These are phyloP conservation scores for Globisporangium perplexum DNA, from an alignment of 352 stramenopile species.

Conservation along the genomic window DNA sequence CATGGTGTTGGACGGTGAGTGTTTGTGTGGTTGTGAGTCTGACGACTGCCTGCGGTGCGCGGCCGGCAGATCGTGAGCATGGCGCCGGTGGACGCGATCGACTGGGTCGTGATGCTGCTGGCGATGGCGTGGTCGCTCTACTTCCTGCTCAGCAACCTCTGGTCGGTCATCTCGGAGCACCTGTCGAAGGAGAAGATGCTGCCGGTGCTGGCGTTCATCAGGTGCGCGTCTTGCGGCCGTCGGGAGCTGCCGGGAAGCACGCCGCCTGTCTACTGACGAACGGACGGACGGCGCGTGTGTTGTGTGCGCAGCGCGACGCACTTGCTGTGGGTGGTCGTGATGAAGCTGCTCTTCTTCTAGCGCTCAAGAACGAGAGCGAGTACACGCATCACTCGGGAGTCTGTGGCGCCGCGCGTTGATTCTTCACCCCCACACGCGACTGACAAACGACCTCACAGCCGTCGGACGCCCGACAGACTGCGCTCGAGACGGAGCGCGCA, in stretches of 20 bases:
- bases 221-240: slow-evolving; percentile 24
- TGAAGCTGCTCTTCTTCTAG: slow-evolving; percentile 88
- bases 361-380: background rate
- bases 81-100: slow-evolving; percentile 57
- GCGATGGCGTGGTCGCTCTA: slow-evolving; percentile 83
- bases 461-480: background rate
- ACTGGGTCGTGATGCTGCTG: slow-evolving; percentile 78
- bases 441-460: background rate
- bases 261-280: no score
- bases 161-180: slow-evolving; percentile 67
- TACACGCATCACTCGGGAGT: background rate
- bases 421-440: background rate
- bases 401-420: background rate
- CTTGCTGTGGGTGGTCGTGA: slow-evolving; percentile 75
- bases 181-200: slow-evolving; percentile 87
- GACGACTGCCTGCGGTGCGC: background rate
- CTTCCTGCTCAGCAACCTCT: slow-evolving; percentile 80
- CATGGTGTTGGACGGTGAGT: background rate
- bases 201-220: slow-evolving; percentile 73
- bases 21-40: no score
- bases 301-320: slow-evolving; percentile 48
- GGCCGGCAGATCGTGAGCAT: slow-evolving; percentile 68
- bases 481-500: no score
- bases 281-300: no score
- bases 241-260: no score